Base-by-base conservation (phyloP, 106 monocot genomes). In the Platanthera zijinensis region DNA sequence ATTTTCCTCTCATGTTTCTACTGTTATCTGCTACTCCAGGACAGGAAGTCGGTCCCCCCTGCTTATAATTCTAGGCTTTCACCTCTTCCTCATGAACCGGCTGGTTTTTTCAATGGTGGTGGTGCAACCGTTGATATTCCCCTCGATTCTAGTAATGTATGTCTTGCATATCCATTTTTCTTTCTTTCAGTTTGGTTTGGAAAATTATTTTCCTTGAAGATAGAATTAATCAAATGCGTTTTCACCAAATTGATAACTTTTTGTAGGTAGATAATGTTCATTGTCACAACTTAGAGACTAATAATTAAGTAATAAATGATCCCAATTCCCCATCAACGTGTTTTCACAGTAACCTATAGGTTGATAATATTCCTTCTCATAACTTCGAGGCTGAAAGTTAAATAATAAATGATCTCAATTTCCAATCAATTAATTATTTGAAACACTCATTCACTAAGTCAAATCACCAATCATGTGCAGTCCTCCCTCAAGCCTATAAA, bases 81-180 rank as follows among this genome's bases (percentile, higher is more conserved):
- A n/a, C 81, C 85, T 39, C 88, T 85, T 78, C 85, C 88, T 57
- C 88, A 80, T 61, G 86, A 89, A 52, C 89, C 81, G 17, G 89
- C 80, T 64, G 84, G 73, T 51, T 84, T 89, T 63, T 89, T 81
- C 70, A 83, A 83, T 72, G 83, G 83, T 70, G 63, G 17, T 52
- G 63, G 67, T 75, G 56, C 84, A 61, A 82, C 84, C 17, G 59
- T 86, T 32, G 89, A 82, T 82, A 86, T 89, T 76, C 89, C 89
- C 59, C 84, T 86, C 74, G 89, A 76, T 74, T 78, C 69, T 12
- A 32, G 52, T 76, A 81, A 69, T 75, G 89, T 89, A 62, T 11
- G 52, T 54, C 10, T 51, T 51, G 72, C 25, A 25, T 51, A 22
- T 72, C 48, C 70, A 46, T 48, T 1, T 17, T 70, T 8, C 6